These are phyloP conservation scores for Periconia sp. DNA, from an alignment of 2,329 filamentous ascomycete species.

Conservation along the genomic window DNA sequence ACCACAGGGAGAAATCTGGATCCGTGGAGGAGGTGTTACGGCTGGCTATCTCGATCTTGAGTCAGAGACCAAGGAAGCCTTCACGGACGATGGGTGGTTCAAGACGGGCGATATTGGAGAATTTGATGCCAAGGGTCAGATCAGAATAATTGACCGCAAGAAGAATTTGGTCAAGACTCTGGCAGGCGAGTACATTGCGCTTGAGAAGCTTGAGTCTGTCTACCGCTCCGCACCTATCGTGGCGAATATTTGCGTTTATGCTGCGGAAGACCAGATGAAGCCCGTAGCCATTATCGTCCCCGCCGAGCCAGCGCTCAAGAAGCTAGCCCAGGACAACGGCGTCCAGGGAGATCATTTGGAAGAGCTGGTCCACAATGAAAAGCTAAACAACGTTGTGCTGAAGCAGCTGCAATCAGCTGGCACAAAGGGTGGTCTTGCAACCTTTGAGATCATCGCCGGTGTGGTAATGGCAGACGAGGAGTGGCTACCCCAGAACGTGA, in stretches of 20 bases:
- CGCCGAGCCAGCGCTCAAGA: constrained; percentile 61
- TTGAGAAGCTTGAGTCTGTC: constrained; percentile 92
- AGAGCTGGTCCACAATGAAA: constrained; percentile 70
- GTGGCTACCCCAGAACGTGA: constrained; percentile 85
- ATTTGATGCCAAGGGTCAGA: constrained; percentile 78
- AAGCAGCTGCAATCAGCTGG: constrained; percentile 73
- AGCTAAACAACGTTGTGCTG: constrained; percentile 68
- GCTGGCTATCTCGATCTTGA: constrained; percentile 83
- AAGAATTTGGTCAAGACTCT: constrained; percentile 98
- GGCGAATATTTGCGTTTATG: constrained; percentile 86
- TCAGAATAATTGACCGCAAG: constrained; percentile 91
- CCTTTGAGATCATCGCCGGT: constrained; percentile 77
- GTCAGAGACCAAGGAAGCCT: constrained; percentile 77
- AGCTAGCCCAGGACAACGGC: constrained; percentile 62
- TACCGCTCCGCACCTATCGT: constrained; percentile 83
- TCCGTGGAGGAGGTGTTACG: constrained; percentile 78
- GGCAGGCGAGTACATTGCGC: constrained; percentile 94
- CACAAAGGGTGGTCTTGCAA: constrained; percentile 68
- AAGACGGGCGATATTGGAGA: constrained; percentile 96
- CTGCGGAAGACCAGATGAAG: constrained; percentile 74
- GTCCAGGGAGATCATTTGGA: constrained; percentile 70
- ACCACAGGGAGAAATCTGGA: constrained; percentile 91
- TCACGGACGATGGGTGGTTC: constrained; percentile 92
- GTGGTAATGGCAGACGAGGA: constrained; percentile 84
- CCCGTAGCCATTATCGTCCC: constrained; percentile 82